phyloP scores from a whole-genome alignment of 1,139 yeast species.

The Suhomyces bolitotheri region DNA sequence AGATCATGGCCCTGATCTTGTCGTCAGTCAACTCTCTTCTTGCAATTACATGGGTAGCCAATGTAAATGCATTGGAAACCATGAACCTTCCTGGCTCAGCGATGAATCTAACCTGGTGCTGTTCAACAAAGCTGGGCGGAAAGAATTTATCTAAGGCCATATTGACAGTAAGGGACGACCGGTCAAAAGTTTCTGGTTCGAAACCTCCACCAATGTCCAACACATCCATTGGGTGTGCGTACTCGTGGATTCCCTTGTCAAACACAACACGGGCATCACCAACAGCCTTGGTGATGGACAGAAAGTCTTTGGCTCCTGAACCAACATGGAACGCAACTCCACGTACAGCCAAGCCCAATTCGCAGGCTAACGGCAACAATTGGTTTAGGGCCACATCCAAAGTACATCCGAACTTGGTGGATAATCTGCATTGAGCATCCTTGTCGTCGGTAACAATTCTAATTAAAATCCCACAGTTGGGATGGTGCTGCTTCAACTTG shows the following conservation, averaged over 20 bases:
- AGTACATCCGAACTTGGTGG: slow-evolving; percentile 87
- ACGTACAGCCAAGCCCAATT: slow-evolving; percentile 59
- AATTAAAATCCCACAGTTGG: slow-evolving; percentile 67
- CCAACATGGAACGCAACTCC: slow-evolving; percentile 98
- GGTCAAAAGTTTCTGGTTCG: slow-evolving; percentile 62
- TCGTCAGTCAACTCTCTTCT: slow-evolving; percentile 58
- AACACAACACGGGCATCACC: slow-evolving; percentile 72
- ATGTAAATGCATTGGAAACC: slow-evolving; percentile 82
- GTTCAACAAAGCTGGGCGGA: slow-evolving; percentile 39
- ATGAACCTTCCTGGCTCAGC: slow-evolving; percentile 96
- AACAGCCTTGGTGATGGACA: slow-evolving; percentile 69
- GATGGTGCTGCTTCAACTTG: slow-evolving; percentile 70
- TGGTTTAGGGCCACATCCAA: slow-evolving; percentile 50
- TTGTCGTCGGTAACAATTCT: slow-evolving; percentile 91
- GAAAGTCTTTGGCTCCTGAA: slow-evolving; percentile 82
- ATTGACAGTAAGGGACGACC: slow-evolving; percentile 61
- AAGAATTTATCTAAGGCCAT: slow-evolving; percentile 58
- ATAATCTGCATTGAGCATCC: slow-evolving; percentile 80
- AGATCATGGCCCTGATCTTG: slow-evolving; percentile 49
- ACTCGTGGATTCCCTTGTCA: slow-evolving; percentile 48
- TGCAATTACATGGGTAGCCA: slow-evolving; percentile 84
- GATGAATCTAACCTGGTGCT: slow-evolving; percentile 54
- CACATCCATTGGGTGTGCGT: slow-evolving; percentile 41
- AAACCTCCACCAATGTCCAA: slow-evolving; percentile 97
- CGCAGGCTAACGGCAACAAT: slow-evolving; percentile 63